These are phyloP conservation scores for Phyllosticta capitalensis DNA, from an alignment of 2,329 filamentous ascomycete species.

Conservation along the genomic window DNA sequence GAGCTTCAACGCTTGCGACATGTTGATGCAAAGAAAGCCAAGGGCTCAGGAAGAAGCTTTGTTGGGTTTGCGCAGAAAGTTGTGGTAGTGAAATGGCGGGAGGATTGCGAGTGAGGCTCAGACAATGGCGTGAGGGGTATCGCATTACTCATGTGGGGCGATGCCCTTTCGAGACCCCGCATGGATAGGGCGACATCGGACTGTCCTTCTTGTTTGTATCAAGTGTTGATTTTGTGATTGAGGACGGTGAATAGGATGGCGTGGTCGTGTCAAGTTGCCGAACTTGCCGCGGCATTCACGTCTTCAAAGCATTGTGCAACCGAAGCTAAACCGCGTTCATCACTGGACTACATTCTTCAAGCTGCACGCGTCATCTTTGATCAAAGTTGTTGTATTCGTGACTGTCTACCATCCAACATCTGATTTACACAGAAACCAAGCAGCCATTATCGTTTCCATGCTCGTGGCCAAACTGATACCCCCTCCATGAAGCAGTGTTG, in stretches of 20 bases:
- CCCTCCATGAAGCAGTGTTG: not conserved
- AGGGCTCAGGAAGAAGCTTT: not conserved
- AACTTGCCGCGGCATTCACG: not conserved
- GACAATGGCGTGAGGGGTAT: not conserved
- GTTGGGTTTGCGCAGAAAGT: not conserved
- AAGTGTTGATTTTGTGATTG: not conserved
- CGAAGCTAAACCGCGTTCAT: not conserved
- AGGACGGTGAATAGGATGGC: not conserved
- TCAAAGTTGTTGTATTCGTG: not conserved
- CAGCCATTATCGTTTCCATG: not conserved
- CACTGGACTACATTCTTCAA: not conserved
- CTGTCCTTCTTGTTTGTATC: not conserved
- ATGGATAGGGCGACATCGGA: not conserved
- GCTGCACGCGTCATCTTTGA: not conserved
- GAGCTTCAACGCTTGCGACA: conserved; percentile 38
- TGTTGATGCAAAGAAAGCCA: conserved; percentile 12
- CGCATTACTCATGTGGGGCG: not conserved
- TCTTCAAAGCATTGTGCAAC: not conserved
- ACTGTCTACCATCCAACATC: not conserved
- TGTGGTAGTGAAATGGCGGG: not conserved
- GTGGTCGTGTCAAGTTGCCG: not conserved
- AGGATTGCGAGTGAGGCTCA: not conserved
- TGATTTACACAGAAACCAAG: not conserved
- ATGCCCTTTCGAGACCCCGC: not conserved
- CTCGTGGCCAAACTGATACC: not conserved